These are phyloP conservation scores for Collariella sp. DNA, from an alignment of 495 filamentous ascomycete species.

Conservation along the genomic window DNA sequence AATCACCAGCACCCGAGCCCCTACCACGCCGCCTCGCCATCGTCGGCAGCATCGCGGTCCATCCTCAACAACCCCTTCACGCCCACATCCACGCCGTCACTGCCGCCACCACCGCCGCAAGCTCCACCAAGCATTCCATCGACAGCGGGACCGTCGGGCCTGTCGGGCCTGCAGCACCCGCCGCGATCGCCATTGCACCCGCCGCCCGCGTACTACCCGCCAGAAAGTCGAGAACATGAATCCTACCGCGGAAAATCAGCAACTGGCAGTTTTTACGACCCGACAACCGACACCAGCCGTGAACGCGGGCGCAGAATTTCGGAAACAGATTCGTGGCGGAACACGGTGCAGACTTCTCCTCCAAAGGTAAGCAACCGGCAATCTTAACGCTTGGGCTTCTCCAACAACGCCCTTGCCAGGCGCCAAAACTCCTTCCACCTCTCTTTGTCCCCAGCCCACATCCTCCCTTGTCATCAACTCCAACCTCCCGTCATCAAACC, in stretches of 20 bases:
- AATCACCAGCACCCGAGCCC: conserved; percentile 29
- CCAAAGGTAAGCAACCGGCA: conserved; percentile 31
- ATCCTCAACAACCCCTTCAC: conserved; percentile 30
- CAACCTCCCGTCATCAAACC: neutral
- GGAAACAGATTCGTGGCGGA: conserved; percentile 33
- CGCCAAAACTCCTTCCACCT: neutral
- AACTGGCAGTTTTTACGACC: conserved; percentile 48
- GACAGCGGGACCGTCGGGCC: conserved; percentile 9
- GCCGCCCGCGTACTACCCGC: conserved; percentile 24
- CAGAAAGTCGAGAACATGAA: conserved; percentile 27
- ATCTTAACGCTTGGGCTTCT: conserved; percentile 16
- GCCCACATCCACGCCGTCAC: conserved; percentile 17
- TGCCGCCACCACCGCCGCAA: conserved; percentile 22
- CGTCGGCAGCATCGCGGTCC: conserved; percentile 18
- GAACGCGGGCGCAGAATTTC: conserved; percentile 35
- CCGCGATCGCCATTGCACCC: conserved; percentile 29
- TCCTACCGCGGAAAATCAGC: conserved; percentile 36
- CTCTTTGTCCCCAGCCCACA: conserved; percentile 3
- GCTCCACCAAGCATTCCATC: conserved; percentile 21
- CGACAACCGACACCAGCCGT: conserved; percentile 39
- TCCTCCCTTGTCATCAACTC: neutral
- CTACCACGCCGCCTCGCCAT: conserved; percentile 20
- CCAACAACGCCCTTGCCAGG: conserved; percentile 1
- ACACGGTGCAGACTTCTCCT: conserved; percentile 27
- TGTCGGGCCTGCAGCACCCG: conserved; percentile 15